Evolutionary conservation across 2,329 filamentous ascomycete genomes (phyloP).

Genomic region (Metarhizium anisopliae): DNA sequence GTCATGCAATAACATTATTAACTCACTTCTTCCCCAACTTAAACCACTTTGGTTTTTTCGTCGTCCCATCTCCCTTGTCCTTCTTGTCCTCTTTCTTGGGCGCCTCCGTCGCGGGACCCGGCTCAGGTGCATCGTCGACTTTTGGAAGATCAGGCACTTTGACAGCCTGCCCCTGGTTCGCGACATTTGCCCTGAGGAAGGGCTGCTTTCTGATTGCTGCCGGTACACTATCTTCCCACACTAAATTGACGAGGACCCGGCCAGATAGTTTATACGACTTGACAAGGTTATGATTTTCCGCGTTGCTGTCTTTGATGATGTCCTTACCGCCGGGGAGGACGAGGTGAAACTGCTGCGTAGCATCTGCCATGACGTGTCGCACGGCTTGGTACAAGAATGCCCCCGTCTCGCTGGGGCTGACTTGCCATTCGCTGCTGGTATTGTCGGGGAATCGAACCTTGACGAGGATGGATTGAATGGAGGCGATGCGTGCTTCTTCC

Average conservation of each 20-base stretch:
- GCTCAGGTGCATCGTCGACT: constrained; percentile 29
- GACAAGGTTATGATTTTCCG: constrained; percentile 52
- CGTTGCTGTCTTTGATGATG: constrained; percentile 36
- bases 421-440: constrained; percentile 63
- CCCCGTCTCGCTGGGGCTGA: constrained; percentile 60
- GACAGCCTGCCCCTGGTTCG: constrained; percentile 56
- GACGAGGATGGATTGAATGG: constrained; percentile 60
- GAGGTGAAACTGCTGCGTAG: constrained; percentile 61
- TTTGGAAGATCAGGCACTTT: constrained; percentile 50
- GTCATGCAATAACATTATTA: background rate
- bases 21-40: constrained; percentile 62
- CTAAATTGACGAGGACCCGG: constrained; percentile 64
- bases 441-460: constrained; percentile 86
- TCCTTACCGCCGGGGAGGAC: constrained; percentile 50
- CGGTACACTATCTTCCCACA: constrained; percentile 61
- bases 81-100: constrained; percentile 26
- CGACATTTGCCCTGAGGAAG: constrained; percentile 50
- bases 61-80: constrained; percentile 29
- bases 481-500: constrained; percentile 55
- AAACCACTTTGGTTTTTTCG: constrained; percentile 60
- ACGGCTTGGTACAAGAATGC: constrained; percentile 68
- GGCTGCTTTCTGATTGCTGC: constrained; percentile 42
- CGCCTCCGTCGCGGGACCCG: constrained; percentile 11
- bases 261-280: constrained; percentile 61
- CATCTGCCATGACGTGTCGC: constrained; percentile 56